Conservation (phyloP, 2,329 filamentous ascomycete genomes). For the Lachnellula hyalina region DNA sequence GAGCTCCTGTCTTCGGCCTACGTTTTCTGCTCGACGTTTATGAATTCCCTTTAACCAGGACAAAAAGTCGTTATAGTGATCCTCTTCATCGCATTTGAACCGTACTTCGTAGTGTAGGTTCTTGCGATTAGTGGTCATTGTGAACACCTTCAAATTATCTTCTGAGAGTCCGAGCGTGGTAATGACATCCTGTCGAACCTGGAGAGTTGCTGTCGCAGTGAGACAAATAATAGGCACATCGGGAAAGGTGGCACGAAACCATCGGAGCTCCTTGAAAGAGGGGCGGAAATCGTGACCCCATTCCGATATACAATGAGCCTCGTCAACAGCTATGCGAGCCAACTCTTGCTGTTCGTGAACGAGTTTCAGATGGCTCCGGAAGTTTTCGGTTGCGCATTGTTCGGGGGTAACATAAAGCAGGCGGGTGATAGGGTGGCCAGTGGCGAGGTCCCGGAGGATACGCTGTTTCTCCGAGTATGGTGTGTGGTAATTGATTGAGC, state of each 20-base stretch:
- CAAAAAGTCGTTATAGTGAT: slow-evolving; percentile 68
- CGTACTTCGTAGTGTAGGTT: slow-evolving; percentile 90
- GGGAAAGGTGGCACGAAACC: slow-evolving; percentile 78
- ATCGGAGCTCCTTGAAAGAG: slow-evolving; percentile 80
- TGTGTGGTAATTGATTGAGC: slow-evolving; percentile 83
- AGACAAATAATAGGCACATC: slow-evolving; percentile 87
- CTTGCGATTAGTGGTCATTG: slow-evolving; percentile 75
- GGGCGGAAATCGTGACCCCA: slow-evolving; percentile 98
- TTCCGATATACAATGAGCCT: slow-evolving; percentile 96
- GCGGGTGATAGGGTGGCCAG: slow-evolving; percentile 76
- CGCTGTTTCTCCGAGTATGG: slow-evolving; percentile 55
- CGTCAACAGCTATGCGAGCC: slow-evolving; percentile 84
- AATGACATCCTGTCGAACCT: slow-evolving; percentile 79
- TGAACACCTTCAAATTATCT: slow-evolving; percentile 64
- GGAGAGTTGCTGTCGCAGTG: slow-evolving; percentile 81
- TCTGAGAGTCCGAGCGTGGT: slow-evolving; percentile 63
- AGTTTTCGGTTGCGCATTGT: slow-evolving; percentile 70
- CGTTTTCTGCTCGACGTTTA: slow-evolving; percentile 55
- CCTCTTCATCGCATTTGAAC: slow-evolving; percentile 71
- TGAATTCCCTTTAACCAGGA: slow-evolving; percentile 72
- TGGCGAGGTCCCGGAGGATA: slow-evolving; percentile 77
- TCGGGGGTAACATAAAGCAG: slow-evolving; percentile 94
- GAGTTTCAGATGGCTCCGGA: slow-evolving; percentile 66
- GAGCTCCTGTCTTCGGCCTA: slow-evolving; percentile 54
- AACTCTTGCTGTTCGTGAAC: slow-evolving; percentile 79